Evolutionary conservation across 768 basidiomycete species (phyloP).

Genomic region (Rhodosporidiobolus odoratus): DNA sequence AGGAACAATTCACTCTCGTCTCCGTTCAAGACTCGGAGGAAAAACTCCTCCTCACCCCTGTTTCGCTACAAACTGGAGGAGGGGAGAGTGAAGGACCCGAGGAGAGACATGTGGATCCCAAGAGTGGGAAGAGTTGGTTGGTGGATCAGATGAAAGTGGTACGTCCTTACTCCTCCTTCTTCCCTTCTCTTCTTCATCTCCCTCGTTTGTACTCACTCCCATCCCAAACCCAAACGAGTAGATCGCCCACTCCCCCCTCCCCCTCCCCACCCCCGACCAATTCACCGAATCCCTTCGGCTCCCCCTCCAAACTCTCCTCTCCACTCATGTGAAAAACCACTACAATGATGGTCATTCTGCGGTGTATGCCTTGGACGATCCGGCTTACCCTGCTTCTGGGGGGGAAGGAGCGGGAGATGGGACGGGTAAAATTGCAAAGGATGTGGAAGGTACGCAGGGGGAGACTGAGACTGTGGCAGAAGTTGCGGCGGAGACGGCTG

Average conservation of each 20-base stretch:
- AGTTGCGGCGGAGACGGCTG: conserved; percentile 25
- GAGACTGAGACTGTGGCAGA: conserved; percentile 13
- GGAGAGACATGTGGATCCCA: conserved; percentile 73
- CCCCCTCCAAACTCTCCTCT: conserved; percentile 63
- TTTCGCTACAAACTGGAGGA: conserved; percentile 57
- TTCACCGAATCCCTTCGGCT: conserved; percentile 50
- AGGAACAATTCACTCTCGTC: conserved; percentile 77
- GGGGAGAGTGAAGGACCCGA: conserved; percentile 59
- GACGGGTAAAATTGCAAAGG: neutral
- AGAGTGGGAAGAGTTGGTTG: conserved; percentile 67
- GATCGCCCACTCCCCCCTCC: conserved; percentile 55
- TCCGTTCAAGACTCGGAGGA: conserved; percentile 68
- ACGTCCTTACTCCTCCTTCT: conserved; percentile 1
- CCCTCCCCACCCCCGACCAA: conserved; percentile 64
- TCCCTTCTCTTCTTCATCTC: neutral
- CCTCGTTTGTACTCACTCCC: neutral
- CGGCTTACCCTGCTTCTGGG: conserved; percentile 14
- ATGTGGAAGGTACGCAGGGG: conserved; percentile 5
- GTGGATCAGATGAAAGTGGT: conserved; percentile 66
- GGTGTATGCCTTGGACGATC: conserved; percentile 55
- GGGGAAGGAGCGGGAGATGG: conserved; percentile 15
- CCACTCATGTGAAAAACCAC: conserved; percentile 71
- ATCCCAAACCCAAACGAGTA: conserved; percentile 12
- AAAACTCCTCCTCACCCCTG: conserved; percentile 8
- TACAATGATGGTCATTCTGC: conserved; percentile 72